Evolutionary conservation across 139 green algal species (phyloP).

Genomic region (Chlamydomonas asymmetrica): DNA sequence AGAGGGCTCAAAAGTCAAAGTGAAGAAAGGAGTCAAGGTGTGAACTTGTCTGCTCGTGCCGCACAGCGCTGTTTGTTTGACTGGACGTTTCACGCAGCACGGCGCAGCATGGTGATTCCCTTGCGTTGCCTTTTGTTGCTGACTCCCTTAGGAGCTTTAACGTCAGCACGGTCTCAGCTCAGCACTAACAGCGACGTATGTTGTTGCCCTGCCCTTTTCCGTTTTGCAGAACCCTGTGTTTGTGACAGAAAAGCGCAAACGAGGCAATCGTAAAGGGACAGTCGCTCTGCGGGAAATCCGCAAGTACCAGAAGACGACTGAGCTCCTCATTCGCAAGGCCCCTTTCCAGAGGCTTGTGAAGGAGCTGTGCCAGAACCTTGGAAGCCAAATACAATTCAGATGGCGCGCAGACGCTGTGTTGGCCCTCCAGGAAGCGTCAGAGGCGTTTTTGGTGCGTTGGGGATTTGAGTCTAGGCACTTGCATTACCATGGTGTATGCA

Average conservation of each 20-base stretch:
- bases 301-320: constrained; percentile 93
- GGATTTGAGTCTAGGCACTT: not conserved
- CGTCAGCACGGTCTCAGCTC: too few species aligned
- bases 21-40: too few species aligned
- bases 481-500: not conserved
- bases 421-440: constrained; percentile 94
- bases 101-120: too few species aligned
- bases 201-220: too few species aligned
- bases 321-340: constrained; percentile 93
- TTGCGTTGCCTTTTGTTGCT: too few species aligned
- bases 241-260: constrained; percentile 23
- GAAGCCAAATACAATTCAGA: constrained; percentile 87
- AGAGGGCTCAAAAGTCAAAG: too few species aligned
- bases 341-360: constrained; percentile 87
- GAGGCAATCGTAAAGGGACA: not conserved
- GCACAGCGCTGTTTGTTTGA: too few species aligned
- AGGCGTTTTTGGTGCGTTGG: constrained; percentile 93
- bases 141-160: too few species aligned
- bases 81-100: too few species aligned
- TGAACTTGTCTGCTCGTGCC: too few species aligned
- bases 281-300: constrained; percentile 73
- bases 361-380: constrained; percentile 46
- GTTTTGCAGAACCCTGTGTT: too few species aligned
- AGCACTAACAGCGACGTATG: too few species aligned
- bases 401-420: constrained; percentile 77